Percentiles rank a stretch among this genome's conserved stretches.
Conservation (phyloP, 2,329 filamentous ascomycete genomes). For the Chrysoporthe puriensis region DNA sequence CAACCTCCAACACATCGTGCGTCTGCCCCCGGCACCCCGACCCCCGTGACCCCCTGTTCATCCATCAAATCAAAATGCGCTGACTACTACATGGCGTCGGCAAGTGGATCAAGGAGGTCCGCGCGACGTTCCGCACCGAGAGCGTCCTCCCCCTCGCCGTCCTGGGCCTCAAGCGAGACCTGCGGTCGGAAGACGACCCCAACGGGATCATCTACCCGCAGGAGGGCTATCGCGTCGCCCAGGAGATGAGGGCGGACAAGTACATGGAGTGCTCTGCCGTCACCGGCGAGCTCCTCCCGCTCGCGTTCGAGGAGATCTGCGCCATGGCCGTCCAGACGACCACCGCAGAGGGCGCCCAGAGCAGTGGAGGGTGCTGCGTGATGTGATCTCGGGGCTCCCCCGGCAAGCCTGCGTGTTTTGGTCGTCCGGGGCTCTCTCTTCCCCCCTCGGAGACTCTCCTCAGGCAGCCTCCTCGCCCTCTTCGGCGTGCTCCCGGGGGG, state of each 20-base stretch:
- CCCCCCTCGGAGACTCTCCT: not conserved
- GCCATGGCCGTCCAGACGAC: slow-evolving; percentile 55
- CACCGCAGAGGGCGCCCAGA: slow-evolving; percentile 53
- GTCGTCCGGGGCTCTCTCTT: not conserved
- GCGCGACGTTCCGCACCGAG: slow-evolving; percentile 49
- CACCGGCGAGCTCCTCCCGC: slow-evolving; percentile 60
- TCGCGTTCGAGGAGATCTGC: slow-evolving; percentile 65
- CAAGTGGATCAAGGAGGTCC: slow-evolving; percentile 62
- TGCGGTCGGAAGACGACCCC: slow-evolving; percentile 60
- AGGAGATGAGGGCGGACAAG: slow-evolving; percentile 62
- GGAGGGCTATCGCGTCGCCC: slow-evolving; percentile 60
- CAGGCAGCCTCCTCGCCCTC: slow-evolving; percentile 29
- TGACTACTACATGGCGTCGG: slow-evolving; percentile 11
- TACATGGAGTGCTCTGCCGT: slow-evolving; percentile 67
- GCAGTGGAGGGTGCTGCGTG: slow-evolving; percentile 56
- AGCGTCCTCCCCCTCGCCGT: slow-evolving; percentile 59
- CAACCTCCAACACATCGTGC: slow-evolving; percentile 60
- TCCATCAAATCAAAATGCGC: not conserved
- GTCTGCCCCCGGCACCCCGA: slow-evolving; percentile 32
- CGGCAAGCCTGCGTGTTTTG: too few relatives aligned
- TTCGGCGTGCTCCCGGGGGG: slow-evolving; percentile 31
- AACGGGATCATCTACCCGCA: slow-evolving; percentile 65
- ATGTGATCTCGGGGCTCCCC: slow-evolving; percentile 43
- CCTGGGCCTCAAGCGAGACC: slow-evolving; percentile 63
- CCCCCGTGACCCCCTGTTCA: not conserved